Evolutionary conservation across 1,139 yeast genomes (phyloP).

Genomic region (Lodderomyces beijingensis): DNA sequence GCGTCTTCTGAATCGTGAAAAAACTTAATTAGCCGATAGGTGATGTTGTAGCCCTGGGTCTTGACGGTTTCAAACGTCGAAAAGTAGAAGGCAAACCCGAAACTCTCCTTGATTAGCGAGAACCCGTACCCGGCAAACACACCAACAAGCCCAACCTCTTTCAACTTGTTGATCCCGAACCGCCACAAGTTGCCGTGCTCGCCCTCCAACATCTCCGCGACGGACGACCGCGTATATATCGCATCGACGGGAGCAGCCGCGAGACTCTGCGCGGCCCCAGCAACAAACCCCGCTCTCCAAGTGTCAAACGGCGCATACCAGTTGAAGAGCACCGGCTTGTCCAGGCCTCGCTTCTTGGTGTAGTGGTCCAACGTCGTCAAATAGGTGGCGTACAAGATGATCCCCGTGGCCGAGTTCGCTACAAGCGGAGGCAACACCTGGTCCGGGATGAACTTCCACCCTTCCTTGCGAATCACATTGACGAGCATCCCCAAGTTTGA

Average conservation of each 20-base stretch:
- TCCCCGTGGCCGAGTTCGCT: slow-evolving; percentile 84
- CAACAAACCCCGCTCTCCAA: slow-evolving; percentile 76
- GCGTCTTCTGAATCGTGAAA: slow-evolving; percentile 37
- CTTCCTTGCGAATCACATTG: slow-evolving; percentile 68
- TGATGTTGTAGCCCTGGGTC: slow-evolving; percentile 55
- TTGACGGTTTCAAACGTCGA: slow-evolving; percentile 81
- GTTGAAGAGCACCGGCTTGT: slow-evolving; percentile 12
- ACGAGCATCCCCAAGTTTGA: slow-evolving; percentile 71
- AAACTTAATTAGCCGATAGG: slow-evolving; percentile 57
- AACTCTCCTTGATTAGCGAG: slow-evolving; percentile 71
- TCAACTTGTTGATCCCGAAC: slow-evolving; percentile 65
- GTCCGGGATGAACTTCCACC: slow-evolving; percentile 85
- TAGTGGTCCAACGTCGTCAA: slow-evolving; percentile 45
- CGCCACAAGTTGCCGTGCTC: slow-evolving; percentile 71
- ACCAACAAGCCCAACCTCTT: slow-evolving; percentile 74
- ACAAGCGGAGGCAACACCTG: slow-evolving; percentile 80
- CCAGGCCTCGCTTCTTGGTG: slow-evolving; percentile 10
- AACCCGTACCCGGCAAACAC: slow-evolving; percentile 87
- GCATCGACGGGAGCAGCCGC: slow-evolving; percentile 96
- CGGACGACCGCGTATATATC: slow-evolving; percentile 73
- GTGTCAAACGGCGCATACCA: slow-evolving; percentile 47
- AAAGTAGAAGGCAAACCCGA: slow-evolving; percentile 85
- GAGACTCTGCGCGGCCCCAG: slow-evolving; percentile 83
- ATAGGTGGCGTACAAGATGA: slow-evolving; percentile 79
- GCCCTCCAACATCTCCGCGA: slow-evolving; percentile 67